phyloP scores from a whole-genome alignment of 2,329 filamentous ascomycete species.

The Xylariaceae sp. region DNA sequence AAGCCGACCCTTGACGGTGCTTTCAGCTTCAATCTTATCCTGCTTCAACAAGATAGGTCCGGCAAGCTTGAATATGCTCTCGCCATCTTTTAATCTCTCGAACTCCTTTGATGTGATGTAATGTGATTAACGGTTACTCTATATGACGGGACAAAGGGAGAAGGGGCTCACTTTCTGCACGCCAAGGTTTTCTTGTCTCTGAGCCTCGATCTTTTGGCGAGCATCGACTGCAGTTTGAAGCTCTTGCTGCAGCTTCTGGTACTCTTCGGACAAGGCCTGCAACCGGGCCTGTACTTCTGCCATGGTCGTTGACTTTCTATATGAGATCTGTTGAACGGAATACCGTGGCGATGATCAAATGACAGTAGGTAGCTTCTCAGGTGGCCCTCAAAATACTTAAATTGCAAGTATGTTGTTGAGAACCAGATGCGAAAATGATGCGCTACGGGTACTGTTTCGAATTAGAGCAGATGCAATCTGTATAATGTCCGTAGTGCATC shows the following conservation, averaged over 20 bases:
- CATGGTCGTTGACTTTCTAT: constrained; percentile 42
- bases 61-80: constrained; percentile 93
- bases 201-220: constrained; percentile 86
- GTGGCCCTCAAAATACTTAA: neutral
- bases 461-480: neutral
- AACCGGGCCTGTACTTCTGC: constrained; percentile 69
- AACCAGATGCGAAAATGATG: neutral
- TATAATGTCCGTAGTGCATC: neutral
- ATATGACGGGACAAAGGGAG: neutral
- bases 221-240: constrained; percentile 70
- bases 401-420: neutral
- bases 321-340: neutral
- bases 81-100: constrained; percentile 66
- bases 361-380: neutral
- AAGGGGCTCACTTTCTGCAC: constrained; percentile 66
- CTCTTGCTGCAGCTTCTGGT: constrained; percentile 81
- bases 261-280: constrained; percentile 81
- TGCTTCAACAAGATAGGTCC: constrained; percentile 93
- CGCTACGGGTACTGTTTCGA: neutral
- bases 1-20: constrained; percentile 82
- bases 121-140: neutral
- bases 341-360: neutral
- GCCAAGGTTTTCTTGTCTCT: constrained; percentile 85
- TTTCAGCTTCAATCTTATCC: constrained; percentile 82
- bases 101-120: constrained; percentile 61